phyloP scores from a whole-genome alignment of 176 grass and related monocot species.

The Oryza punctata region DNA sequence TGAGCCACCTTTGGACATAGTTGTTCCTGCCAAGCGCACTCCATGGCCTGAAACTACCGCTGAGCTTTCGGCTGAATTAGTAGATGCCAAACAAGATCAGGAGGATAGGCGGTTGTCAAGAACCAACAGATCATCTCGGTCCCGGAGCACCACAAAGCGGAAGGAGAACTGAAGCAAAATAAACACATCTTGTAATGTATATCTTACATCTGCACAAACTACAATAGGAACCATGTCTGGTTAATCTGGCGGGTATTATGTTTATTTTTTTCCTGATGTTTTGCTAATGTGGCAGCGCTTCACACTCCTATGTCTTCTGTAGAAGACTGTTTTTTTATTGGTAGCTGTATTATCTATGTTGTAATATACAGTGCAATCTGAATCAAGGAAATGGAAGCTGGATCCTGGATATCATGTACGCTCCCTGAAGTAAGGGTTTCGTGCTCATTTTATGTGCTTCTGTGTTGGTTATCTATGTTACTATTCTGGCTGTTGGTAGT shows the following conservation, averaged over 20 bases:
- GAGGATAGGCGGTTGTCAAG: conserved; percentile 55
- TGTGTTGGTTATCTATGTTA: neutral
- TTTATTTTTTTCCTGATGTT: conserved; percentile 43
- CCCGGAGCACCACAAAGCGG: conserved; percentile 66
- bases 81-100: conserved; percentile 50
- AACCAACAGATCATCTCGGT: conserved; percentile 50
- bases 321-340: conserved; percentile 15
- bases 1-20: conserved; percentile 79
- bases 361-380: conserved; percentile 39
- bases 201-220: conserved; percentile 35
- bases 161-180: conserved; percentile 66
- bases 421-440: neutral
- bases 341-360: conserved; percentile 42
- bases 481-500: neutral
- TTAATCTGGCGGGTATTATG: conserved; percentile 37
- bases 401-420: conserved; percentile 6
- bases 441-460: neutral
- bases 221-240: conserved; percentile 35
- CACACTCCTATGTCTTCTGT: conserved; percentile 28
- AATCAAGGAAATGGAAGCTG: conserved; percentile 18
- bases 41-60: conserved; percentile 73
- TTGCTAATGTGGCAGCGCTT: conserved; percentile 11
- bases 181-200: conserved; percentile 32
- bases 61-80: conserved; percentile 41
- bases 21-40: conserved; percentile 75